Evolutionary conservation across 2,329 filamentous ascomycete genomes (phyloP), one percentile per base, ranked within the genome.

Genomic region (Colletotrichum melonis): DNA sequence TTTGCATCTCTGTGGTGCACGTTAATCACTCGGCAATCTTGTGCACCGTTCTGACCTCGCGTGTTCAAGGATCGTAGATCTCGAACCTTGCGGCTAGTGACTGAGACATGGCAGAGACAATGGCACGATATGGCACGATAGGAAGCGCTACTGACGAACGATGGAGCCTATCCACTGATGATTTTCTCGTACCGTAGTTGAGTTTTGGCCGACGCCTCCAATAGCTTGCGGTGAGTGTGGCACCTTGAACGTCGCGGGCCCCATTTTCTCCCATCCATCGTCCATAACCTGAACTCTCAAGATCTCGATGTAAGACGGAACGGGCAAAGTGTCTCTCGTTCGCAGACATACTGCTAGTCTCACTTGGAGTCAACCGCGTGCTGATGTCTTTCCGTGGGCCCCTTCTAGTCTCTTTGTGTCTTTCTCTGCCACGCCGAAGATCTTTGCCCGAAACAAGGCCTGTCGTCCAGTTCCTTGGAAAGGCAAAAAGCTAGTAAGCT

Each of bases 11-110:
- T 22, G 63, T 24, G 16, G 8, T 19, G 24, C 16, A 28, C 49
- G 12, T 14, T 24, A n/a, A 42, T 56, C 63, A 28, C 63, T 69
- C 70, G 70, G 66, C 66, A 73, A 73, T 73, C 70, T 69, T 16
- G 58, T 35, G 42, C 54, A 60, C 24, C 30, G 59, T 63, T 56
- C 49, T 26, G 42, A 49, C 60, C 46, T 54, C 60, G 57, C 52
- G 35, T 63, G 35, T 58, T 42, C 57, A 54, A 24, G 32, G 32
- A 56, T 52, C 55, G 24, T 26, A 69, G 55, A 69, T 46, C 2
- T 54, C 4, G 12, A 19, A 24, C 42, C 30, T 14, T 38, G 26
- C 14, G 6, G 24, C 8, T n/a, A 9, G 14, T 19, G 32, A 64
- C 16, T 46, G 5, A 42, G 49, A 56, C 62, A 56, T 42, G 52